Evolutionary conservation across 1,139 yeast species (phyloP), one percentile per base, ranked within the genome.

Genomic region (Hanseniaspora uvarum): DNA sequence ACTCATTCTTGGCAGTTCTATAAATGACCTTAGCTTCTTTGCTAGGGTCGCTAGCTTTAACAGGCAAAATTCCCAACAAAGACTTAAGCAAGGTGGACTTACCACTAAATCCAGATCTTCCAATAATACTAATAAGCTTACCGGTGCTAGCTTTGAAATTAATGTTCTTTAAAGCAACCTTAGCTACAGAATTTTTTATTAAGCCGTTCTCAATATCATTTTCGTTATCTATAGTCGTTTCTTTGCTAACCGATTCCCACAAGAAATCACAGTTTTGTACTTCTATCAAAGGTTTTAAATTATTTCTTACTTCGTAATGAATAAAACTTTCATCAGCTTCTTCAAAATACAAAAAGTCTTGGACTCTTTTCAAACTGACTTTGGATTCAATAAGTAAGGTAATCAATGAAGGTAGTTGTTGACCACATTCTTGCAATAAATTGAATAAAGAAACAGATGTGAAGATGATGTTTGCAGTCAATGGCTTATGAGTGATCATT

Each of bases 1-100:
- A 61, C n/a, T 81, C 72, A 0, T 65, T 46, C 18, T 89, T 89
- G 0, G 60, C 50, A 0, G 68, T 63, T 56, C 76, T 72, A 26
- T 72, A 70, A 82, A 83, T 81, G 39, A 72, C 69, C 4, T 88
- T 86, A 4, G 81, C 98, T 62, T 79, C 82, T 36, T 85, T 76
- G 36, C 72, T 72, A 3, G 86, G 92, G 40, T 75, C 70, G 53
- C 97, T 97, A 52, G 78, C 77, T 31, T 82, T 75, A 66, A 85
- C 84, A 68, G 85, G 82, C 58, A 89, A 74, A 62, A 88, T 95
- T 59, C 97, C 98, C 44, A 92, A 69, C 46, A 83, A 66, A 0
- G 87, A 86, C 55, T 73, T 70, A 34, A 83, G 69, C 39, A 83
- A 67, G 1, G 86, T 79, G 0, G 86, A 71, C 61, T 83, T 83